Conservation (phyloP, 768 basidiomycete genomes). For the Clitopilus hobsonii region DNA sequence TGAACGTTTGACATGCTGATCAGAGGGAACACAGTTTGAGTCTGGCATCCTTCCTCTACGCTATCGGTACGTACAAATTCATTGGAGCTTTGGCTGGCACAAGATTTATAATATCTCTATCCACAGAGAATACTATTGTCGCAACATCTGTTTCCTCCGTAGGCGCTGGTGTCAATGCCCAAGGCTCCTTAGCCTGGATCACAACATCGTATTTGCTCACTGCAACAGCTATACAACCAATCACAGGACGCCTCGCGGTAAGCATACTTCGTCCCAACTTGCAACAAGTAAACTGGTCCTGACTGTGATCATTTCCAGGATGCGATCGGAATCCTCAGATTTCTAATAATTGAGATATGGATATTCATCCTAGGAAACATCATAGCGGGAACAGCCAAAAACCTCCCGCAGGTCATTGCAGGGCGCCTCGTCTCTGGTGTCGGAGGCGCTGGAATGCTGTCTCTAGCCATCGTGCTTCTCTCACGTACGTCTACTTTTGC, state of each 20-base stretch:
- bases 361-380: conserved; percentile 19
- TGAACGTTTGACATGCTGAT: too few relatives aligned
- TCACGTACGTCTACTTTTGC: conserved; percentile 17
- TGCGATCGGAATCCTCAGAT: conserved; percentile 15
- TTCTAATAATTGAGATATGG: conserved; percentile 21
- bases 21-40: too few relatives aligned
- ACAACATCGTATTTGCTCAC: conserved; percentile 20
- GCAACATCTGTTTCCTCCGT: conserved; percentile 18
- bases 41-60: conserved; percentile 11
- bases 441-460: conserved; percentile 19
- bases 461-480: conserved; percentile 15
- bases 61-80: conserved; percentile 8
- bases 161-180: conserved; percentile 16
- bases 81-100: not conserved
- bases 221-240: conserved; percentile 18
- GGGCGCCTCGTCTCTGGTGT: conserved; percentile 20
- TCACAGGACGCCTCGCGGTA: conserved; percentile 19
- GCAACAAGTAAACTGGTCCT: not conserved
- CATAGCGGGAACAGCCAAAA: conserved; percentile 18
- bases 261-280: not conserved
- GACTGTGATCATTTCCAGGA: conserved; percentile 10
- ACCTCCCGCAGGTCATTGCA: conserved; percentile 17
- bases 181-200: conserved; percentile 20
- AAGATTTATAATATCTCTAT: not conserved
- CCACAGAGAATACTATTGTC: conserved; percentile 20